phyloP scores from a whole-genome alignment of 2,329 filamentous ascomycete species.

The Sarocladium kiliense region DNA sequence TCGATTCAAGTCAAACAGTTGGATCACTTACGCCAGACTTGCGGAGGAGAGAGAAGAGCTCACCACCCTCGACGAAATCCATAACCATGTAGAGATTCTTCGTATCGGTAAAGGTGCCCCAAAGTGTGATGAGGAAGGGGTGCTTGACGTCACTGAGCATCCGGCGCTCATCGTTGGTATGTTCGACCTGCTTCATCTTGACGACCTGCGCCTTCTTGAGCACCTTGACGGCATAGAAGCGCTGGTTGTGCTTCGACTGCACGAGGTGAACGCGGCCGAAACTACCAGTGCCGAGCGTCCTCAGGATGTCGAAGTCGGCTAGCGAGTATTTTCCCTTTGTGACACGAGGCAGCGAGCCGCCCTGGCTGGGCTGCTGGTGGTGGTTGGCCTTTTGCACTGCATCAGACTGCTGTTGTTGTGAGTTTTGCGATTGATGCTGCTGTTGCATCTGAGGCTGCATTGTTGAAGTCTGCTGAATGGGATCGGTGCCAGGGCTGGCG shows the following conservation, averaged over 20 bases:
- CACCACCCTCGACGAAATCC: constrained; percentile 98
- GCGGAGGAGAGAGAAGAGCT: constrained; percentile 89
- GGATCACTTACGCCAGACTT: constrained; percentile 74
- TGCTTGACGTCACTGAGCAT: constrained; percentile 98
- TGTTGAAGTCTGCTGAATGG: constrained; percentile 25
- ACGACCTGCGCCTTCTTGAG: constrained; percentile 98
- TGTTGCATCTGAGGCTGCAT: constrained; percentile 12
- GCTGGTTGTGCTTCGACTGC: constrained; percentile 95
- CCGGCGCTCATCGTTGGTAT: constrained; percentile 94
- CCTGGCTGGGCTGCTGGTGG: constrained; percentile 26
- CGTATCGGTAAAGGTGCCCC: constrained; percentile 95
- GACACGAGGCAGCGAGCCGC: constrained; percentile 46
- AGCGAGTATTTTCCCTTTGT: constrained; percentile 98
- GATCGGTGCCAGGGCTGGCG: constrained; percentile 33
- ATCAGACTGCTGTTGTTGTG: constrained; percentile 15
- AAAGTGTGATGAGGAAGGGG: constrained; percentile 94
- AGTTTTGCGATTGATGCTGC: constrained; percentile 23
- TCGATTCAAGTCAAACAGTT: background rate
- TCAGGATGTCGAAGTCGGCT: constrained; percentile 80
- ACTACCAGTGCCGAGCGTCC: constrained; percentile 92
- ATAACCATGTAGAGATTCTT: constrained; percentile 99
- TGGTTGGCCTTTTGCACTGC: constrained; percentile 9
- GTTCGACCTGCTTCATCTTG: constrained; percentile 99
- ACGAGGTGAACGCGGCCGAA: constrained; percentile 96
- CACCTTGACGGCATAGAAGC: constrained; percentile 98